Evolutionary conservation across 352 stramenopile species (phyloP).

Genomic region (Phytophthora hybrid): DNA sequence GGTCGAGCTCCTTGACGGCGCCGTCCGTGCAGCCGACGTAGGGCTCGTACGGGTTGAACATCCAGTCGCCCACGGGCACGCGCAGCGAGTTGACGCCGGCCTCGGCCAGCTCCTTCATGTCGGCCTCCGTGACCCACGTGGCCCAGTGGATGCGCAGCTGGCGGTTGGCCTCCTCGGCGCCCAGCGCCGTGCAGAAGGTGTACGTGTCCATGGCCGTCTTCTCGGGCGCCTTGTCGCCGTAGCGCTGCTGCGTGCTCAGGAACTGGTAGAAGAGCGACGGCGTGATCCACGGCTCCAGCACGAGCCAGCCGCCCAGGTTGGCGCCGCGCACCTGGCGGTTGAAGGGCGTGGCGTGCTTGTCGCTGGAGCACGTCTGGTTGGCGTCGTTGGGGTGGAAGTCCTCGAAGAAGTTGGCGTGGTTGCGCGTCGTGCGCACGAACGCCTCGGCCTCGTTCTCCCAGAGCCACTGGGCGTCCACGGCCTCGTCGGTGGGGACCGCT

Average conservation of each 20-base stretch:
- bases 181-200: constrained; percentile 70
- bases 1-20: constrained; percentile 92
- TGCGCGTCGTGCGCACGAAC: constrained; percentile 37
- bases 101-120: constrained; percentile 40
- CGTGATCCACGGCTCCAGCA: constrained; percentile 39
- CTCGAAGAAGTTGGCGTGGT: constrained; percentile 50
- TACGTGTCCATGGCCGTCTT: constrained; percentile 93
- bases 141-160: constrained; percentile 95
- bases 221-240: constrained; percentile 74
- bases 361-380: constrained; percentile 38
- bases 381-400: constrained; percentile 58
- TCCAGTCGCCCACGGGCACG: constrained; percentile 38
- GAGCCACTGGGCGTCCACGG: constrained; percentile 56
- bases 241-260: constrained; percentile 72
- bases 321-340: constrained; percentile 34
- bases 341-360: constrained; percentile 37
- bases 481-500: not conserved
- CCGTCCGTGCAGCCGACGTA: constrained; percentile 94
- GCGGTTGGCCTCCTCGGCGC: constrained; percentile 87
- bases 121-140: constrained; percentile 85
- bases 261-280: constrained; percentile 43
- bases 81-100: constrained; percentile 34
- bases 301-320: constrained; percentile 38
- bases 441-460: constrained; percentile 63
- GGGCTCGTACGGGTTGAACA: constrained; percentile 83